Evolutionary conservation across 768 basidiomycete genomes (phyloP).

Genomic region (Pleurotus pulmonarius): DNA sequence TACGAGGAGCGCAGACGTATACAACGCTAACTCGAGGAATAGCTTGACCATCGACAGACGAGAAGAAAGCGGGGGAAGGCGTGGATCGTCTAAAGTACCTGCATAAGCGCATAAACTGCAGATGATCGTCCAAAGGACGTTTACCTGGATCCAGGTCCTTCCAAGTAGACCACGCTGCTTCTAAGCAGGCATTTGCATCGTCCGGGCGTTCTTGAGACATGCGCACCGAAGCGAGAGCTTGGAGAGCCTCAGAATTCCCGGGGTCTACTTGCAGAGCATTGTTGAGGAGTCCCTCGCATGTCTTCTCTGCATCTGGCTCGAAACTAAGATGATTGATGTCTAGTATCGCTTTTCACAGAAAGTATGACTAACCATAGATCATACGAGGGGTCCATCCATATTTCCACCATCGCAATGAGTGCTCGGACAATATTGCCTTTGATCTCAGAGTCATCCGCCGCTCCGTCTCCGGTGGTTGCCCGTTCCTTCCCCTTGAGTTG

Average conservation of each 20-base stretch:
- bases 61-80: conserved; percentile 66
- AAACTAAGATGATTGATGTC: conserved; percentile 42
- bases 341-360: no score
- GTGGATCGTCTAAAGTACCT: conserved; percentile 50
- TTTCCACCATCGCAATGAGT: conserved; percentile 85
- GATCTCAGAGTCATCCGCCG: conserved; percentile 54
- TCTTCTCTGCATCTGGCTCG: conserved; percentile 76
- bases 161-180: conserved; percentile 65
- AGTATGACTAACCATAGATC: conserved; percentile 70
- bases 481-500: conserved; percentile 77
- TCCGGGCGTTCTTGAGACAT: conserved; percentile 85
- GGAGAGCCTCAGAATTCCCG: conserved; percentile 73
- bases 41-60: conserved; percentile 75
- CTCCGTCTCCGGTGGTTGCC: conserved; percentile 32
- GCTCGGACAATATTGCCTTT: conserved; percentile 72
- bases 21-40: conserved; percentile 73
- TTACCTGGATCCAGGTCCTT: conserved; percentile 61
- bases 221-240: conserved; percentile 79
- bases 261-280: conserved; percentile 74
- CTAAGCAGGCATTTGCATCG: conserved; percentile 70
- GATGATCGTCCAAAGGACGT: not conserved
- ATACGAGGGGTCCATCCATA: conserved; percentile 91
- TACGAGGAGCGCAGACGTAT: conserved; percentile 69
- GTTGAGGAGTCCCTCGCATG: conserved; percentile 73
- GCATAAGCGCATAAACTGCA: conserved; percentile 1